phyloP scores from a whole-genome alignment of 139 green algal species.

The Chlamydomonas applanata region DNA sequence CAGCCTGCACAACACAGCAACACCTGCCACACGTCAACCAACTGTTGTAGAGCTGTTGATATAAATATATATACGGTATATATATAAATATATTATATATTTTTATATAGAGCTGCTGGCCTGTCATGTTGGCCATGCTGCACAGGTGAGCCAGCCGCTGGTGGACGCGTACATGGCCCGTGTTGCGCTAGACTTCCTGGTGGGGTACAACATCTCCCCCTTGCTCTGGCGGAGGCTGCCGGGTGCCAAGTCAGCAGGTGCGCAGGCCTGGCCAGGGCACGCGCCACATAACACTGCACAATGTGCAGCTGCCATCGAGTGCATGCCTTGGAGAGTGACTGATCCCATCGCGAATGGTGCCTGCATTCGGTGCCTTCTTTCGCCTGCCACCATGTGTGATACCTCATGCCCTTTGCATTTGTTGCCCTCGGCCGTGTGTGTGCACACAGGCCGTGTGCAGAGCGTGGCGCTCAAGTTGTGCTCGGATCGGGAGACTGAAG shows the following conservation, averaged over 20 bases:
- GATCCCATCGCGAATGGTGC: no score
- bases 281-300: no score
- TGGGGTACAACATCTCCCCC: slow-evolving; percentile 86
- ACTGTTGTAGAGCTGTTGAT: neutral
- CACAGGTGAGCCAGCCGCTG: slow-evolving; percentile 56
- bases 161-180: slow-evolving; percentile 91
- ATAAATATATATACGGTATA: no score
- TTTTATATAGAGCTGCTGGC: neutral
- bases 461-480: slow-evolving; percentile 86
- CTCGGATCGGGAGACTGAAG: slow-evolving; percentile 75
- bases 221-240: slow-evolving; percentile 92
- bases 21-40: neutral
- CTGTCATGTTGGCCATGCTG: neutral
- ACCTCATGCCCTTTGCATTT: no score
- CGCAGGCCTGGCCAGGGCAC: no score
- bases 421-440: no score
- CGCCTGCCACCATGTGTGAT: no score
- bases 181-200: slow-evolving; percentile 88
- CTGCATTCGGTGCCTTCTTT: no score
- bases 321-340: no score
- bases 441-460: slow-evolving; percentile 61
- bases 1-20: neutral
- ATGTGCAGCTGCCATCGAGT: no score
- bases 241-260: slow-evolving; percentile 62
- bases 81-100: neutral